Evolutionary conservation across 805 yeast species (phyloP).

Genomic region (Ogataea siamensis): DNA sequence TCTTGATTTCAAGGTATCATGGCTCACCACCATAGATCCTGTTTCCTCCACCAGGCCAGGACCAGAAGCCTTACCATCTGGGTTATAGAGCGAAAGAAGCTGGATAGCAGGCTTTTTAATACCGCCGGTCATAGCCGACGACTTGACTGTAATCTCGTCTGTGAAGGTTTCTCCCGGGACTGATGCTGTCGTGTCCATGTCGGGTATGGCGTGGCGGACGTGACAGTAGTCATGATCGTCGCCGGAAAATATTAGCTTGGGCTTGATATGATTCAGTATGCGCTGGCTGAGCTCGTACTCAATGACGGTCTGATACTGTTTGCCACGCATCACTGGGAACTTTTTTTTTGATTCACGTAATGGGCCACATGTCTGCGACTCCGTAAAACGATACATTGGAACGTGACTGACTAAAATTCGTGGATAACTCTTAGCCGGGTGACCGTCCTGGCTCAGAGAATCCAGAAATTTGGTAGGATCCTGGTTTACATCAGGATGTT

Average conservation of each 20-base stretch:
- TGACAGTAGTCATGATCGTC: slow-evolving; percentile 97
- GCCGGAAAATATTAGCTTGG: slow-evolving; percentile 77
- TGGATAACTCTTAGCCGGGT: slow-evolving; percentile 42
- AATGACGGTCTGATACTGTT: slow-evolving; percentile 86
- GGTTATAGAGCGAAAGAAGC: slow-evolving; percentile 58
- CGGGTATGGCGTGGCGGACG: slow-evolving; percentile 47
- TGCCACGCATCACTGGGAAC: slow-evolving; percentile 72
- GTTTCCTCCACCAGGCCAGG: slow-evolving; percentile 18
- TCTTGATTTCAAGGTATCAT: slow-evolving; percentile 29
- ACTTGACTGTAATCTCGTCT: slow-evolving; percentile 79
- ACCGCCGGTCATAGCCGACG: slow-evolving; percentile 93
- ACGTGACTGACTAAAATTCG: slow-evolving; percentile 79
- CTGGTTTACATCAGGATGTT: slow-evolving; percentile 41
- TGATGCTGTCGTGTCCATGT: slow-evolving; percentile 2
- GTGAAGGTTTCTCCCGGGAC: slow-evolving; percentile 13
- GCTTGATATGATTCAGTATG: slow-evolving; percentile 57
- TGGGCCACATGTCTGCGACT: slow-evolving; percentile 65
- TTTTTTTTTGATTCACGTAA: slow-evolving; percentile 61
- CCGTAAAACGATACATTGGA: slow-evolving; percentile 70
- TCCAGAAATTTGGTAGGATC: slow-evolving; percentile 55
- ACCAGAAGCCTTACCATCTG: slow-evolving; percentile 12
- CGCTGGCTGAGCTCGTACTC: slow-evolving; percentile 55
- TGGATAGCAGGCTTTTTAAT: slow-evolving; percentile 84
- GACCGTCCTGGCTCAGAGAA: slow-evolving; percentile 27
- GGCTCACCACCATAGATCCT: slow-evolving; percentile 22